These are phyloP conservation scores for Solanum etuberosum DNA, from an alignment of 257 asterid species.

Conservation along the genomic window DNA sequence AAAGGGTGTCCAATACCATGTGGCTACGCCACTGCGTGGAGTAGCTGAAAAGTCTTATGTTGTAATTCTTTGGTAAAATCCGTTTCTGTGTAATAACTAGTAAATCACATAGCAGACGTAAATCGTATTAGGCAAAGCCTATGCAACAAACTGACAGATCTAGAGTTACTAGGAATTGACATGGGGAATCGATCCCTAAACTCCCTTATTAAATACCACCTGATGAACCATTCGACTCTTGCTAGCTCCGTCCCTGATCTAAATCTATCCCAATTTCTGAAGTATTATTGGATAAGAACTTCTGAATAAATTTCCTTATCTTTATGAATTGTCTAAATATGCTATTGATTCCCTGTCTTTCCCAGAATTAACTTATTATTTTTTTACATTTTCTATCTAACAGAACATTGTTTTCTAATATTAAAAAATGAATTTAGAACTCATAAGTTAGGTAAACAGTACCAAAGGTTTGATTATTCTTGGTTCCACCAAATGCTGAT, in stretches of 20 bases:
- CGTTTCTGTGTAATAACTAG: too few relatives aligned
- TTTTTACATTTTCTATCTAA: background rate
- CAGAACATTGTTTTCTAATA: background rate
- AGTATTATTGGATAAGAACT: background rate
- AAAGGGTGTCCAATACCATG: too few relatives aligned
- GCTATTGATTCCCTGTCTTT: background rate
- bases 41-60: background rate
- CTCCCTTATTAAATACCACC: fast-evolving
- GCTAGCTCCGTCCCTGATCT: background rate
- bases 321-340: background rate
- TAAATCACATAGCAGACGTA: background rate
- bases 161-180: background rate
- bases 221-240: too few relatives aligned
- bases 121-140: background rate
- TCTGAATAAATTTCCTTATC: background rate
- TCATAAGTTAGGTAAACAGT: background rate
- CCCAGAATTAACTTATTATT: background rate
- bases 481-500: background rate
- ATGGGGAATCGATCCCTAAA: background rate
- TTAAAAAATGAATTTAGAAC: background rate
- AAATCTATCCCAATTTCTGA: background rate
- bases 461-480: background rate
- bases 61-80: background rate
- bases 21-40: too few relatives aligned
- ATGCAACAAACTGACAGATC: background rate